Conservation (phyloP, 2,329 filamentous ascomycete genomes). For the Hypoxylon sp. region DNA sequence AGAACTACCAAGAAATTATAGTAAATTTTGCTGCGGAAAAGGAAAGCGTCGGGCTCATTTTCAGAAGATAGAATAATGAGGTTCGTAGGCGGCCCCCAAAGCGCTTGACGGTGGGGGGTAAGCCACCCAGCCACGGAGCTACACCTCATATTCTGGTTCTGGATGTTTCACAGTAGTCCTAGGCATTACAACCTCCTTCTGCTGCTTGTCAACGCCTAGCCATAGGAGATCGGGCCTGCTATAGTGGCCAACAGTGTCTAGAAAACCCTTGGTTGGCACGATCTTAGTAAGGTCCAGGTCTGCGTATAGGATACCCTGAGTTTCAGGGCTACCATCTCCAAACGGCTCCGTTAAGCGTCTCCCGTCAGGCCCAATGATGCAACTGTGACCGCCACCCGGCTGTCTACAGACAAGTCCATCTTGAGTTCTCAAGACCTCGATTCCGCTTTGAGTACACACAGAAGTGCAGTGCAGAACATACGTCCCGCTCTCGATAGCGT, state of each 20-base stretch:
- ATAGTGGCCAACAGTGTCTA: slow-evolving; percentile 66
- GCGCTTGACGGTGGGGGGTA: too few species aligned
- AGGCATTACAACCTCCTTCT: slow-evolving; percentile 42
- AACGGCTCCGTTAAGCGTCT: slow-evolving; percentile 58
- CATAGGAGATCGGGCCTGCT: slow-evolving; percentile 66
- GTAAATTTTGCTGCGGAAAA: too few species aligned
- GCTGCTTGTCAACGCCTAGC: slow-evolving; percentile 56
- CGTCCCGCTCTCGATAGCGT: slow-evolving; percentile 69
- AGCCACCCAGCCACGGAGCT: too few species aligned
- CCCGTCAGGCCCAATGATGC: slow-evolving; percentile 67
- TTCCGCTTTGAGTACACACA: slow-evolving; percentile 62
- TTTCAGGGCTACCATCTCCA: slow-evolving; percentile 52
- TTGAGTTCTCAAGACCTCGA: slow-evolving; percentile 60
- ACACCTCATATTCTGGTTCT: slow-evolving; percentile 18
- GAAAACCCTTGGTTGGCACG: slow-evolving; percentile 59
- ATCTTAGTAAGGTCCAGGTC: slow-evolving; percentile 63
- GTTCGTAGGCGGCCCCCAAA: too few species aligned
- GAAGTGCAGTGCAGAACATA: slow-evolving; percentile 69
- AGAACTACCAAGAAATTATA: too few species aligned
- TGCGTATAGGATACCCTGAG: slow-evolving; percentile 64
- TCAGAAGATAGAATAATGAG: too few species aligned
- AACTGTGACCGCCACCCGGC: slow-evolving; percentile 61
- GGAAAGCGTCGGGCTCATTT: too few species aligned
- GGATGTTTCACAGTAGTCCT: slow-evolving; percentile 8
- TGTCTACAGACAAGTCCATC: slow-evolving; percentile 58